Base-by-base conservation (phyloP, 192 early-diverging fungal species). In the Chytriomyces sp. region DNA sequence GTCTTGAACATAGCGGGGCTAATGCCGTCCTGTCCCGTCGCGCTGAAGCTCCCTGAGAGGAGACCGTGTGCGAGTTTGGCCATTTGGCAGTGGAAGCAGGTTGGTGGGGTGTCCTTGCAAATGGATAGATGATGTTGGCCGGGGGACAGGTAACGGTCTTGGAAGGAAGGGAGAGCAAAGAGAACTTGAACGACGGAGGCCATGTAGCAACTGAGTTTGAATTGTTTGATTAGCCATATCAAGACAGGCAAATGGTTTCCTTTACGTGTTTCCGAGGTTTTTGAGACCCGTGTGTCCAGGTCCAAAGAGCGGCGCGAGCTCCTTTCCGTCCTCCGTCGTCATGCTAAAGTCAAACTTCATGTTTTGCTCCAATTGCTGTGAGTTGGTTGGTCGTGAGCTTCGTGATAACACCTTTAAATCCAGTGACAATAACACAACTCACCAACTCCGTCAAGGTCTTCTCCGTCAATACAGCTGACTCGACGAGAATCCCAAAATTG, bases 321-420 rank as follows among this genome's bases (percentile, higher is more conserved):
- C 82, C 66, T 92, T 89, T 44, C 97, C 97, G 75, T 99, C 97
- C 34, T 94, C 92, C 3, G 93, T 96, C 3, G 91, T 92, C 97
- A 99, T 99, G 75, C 90, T 93, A 75, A 98, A 98, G 71, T 98
- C 94, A 85, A 97, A 98, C 78, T 92, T 93, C 59, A 94, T 81
- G 75, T 99, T 99, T 75, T 97, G 92, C 59, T 98, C 97, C 63
- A 99, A 77, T 86, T 97, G 92, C 91, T 91, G 79, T 39, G 26
- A 39, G 31, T 30, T 54, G 5, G 19, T 39, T 74, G 8, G n/a
- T n/a, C 39, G 22, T n/a, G n/a, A n/a, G 19, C 0, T 41, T 31
- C n/a, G 25, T 34, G 19, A 1, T 49, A 64, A 64, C 26, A 22
- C 38, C 2, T 19, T 4, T 69, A 4, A 58, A 67, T 12, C 8